phyloP scores from a whole-genome alignment of 768 basidiomycete species.

The Piloderma croceum region DNA sequence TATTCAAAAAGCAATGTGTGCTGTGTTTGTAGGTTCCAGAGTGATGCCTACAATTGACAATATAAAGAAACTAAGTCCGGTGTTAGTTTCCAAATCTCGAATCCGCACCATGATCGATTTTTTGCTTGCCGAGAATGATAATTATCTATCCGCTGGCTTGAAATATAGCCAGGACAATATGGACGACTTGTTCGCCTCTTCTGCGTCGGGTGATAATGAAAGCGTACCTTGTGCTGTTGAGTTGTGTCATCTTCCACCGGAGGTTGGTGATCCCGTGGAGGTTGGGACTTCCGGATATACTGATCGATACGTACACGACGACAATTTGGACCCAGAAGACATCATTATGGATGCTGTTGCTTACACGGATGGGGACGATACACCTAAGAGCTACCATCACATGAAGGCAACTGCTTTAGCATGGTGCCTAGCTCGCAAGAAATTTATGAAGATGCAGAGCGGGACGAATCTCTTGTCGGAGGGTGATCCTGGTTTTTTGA shows the following conservation, averaged over 20 bases:
- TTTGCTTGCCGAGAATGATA: not conserved
- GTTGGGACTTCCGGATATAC: not conserved
- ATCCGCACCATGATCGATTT: not conserved
- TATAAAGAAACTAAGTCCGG: not conserved
- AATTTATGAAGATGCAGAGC: not conserved
- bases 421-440: not conserved
- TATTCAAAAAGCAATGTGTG: not conserved
- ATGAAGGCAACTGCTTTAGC: slow-evolving; percentile 6
- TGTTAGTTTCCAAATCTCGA: not conserved
- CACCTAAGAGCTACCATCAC: slow-evolving; percentile 4
- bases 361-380: slow-evolving; percentile 13
- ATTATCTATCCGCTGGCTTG: not conserved
- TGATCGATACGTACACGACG: not conserved
- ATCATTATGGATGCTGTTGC: slow-evolving; percentile 16
- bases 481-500: slow-evolving; percentile 4
- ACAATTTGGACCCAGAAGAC: not conserved
- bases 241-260: not conserved
- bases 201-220: not conserved
- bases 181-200: not conserved
- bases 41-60: not conserved
- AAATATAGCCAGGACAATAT: not conserved
- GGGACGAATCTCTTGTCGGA: slow-evolving; percentile 4
- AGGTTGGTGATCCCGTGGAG: slow-evolving; percentile 5
- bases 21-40: not conserved
- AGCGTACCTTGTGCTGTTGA: not conserved